phyloP scores from a whole-genome alignment of 1,139 yeast species.

The Candida sp. region DNA sequence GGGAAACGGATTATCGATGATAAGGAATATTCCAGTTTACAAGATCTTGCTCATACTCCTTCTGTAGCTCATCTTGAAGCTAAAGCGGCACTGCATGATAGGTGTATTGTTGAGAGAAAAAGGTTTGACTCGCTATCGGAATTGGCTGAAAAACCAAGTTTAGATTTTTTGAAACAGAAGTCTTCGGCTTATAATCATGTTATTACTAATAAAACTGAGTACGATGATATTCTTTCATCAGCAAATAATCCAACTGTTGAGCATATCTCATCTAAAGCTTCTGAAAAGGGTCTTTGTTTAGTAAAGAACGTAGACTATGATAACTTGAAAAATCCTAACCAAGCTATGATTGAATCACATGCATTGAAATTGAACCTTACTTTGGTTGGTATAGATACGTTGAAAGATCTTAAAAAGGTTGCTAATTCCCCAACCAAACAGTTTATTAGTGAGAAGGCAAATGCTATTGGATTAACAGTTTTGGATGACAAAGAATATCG shows the following conservation, averaged over 20 bases:
- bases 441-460: conserved; percentile 16
- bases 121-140: neutral
- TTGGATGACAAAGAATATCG: conserved; percentile 16
- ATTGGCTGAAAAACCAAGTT: conserved; percentile 11
- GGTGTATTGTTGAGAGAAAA: neutral
- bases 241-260: conserved; percentile 18
- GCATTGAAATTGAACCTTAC: neutral
- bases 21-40: conserved; percentile 7
- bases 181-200: conserved; percentile 10
- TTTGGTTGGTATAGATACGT: conserved; percentile 7
- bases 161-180: conserved; percentile 8
- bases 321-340: conserved; percentile 1
- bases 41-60: neutral
- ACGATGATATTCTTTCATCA: conserved; percentile 2
- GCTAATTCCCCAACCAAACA: conserved; percentile 21
- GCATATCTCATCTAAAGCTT: conserved; percentile 17
- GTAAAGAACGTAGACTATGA: conserved; percentile 2
- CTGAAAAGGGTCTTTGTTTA: conserved; percentile 4
- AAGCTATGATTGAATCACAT: neutral
- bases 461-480: conserved; percentile 9
- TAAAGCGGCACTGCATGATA: neutral
- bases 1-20: conserved; percentile 9
- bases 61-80: neutral
- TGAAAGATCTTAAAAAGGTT: conserved; percentile 10
- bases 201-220: conserved; percentile 11